Base-by-base conservation (phyloP, 176 grass and related monocot species). In the Lolium multiflorum region DNA sequence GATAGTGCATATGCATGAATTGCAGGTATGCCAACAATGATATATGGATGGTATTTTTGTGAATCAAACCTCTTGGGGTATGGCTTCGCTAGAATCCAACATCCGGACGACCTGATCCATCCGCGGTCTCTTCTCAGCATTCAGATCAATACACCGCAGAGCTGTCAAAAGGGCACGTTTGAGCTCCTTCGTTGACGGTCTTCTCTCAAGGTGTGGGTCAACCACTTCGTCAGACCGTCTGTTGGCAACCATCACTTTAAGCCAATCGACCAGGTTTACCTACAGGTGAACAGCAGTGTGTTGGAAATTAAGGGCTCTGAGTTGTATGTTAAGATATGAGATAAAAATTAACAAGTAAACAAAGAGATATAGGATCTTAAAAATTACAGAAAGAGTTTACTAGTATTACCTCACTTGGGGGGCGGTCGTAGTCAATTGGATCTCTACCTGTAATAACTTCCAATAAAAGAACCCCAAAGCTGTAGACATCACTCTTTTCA, bases 251-350 rank as follows among this genome's bases (percentile, higher is more conserved):
- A 98, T 98, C 97, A 94, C 88, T 90, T 98, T 98, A 84, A 98
- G 94, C 97, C 97, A 98, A 44, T 98, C 97, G 74, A 98, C 97
- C 76, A 98, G 88, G 80, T 98, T 98, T 84, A 98, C 94, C 97
- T 98, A 87, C 83, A 94, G 7, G 55, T 37, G 21, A 63, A 47
- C 9, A 89, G 11, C 25, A 80, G 26, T 11, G n/a, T 15, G 61
- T 87, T 43, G 76, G 77, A 76, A 11, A 60, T 76, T 38, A 62
- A 85, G 17, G 25, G 6, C 12, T 31, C 4, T 51, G 74, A 26
- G 50, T 77, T 71, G 61, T 49, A 71, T 77, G 26, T 6, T 84
- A 71, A 88, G 15, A 54, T 54, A 73, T 73, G 56, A 55, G 61
- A 84, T 14, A 26, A 8, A 61, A 58, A 35, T 49, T 43, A 43